phyloP scores from a whole-genome alignment of 192 early-diverging fungal species.

The Coemansia sp. region DNA sequence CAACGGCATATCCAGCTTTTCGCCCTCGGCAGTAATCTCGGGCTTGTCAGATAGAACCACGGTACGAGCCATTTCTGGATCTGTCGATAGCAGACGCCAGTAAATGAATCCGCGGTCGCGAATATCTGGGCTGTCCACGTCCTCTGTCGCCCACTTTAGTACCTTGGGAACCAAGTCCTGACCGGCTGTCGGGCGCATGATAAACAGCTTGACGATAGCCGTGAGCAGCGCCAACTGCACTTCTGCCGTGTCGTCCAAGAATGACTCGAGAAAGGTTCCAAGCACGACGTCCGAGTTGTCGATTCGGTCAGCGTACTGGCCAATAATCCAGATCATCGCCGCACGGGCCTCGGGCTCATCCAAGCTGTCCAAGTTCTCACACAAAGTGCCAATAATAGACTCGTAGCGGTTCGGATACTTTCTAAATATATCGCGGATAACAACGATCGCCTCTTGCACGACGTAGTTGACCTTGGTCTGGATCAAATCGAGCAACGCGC shows the following conservation, averaged over 20 bases:
- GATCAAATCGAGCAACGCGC: slow-evolving; percentile 86
- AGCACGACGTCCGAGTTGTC: slow-evolving; percentile 94
- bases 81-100: slow-evolving; percentile 95
- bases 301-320: slow-evolving; percentile 97
- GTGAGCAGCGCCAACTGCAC: slow-evolving; percentile 94
- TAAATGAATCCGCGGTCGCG: slow-evolving; percentile 98
- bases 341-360: slow-evolving; percentile 98
- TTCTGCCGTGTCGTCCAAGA: slow-evolving; percentile 87
- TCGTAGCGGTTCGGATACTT: slow-evolving; percentile 99
- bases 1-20: slow-evolving; percentile 83
- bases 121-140: slow-evolving; percentile 95
- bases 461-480: slow-evolving; percentile 99
- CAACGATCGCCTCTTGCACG: slow-evolving; percentile 97
- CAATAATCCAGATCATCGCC: slow-evolving; percentile 99
- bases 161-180: slow-evolving; percentile 94
- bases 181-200: slow-evolving; percentile 87
- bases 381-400: slow-evolving; percentile 86
- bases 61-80: slow-evolving; percentile 72
- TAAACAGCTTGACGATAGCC: slow-evolving; percentile 95
- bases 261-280: slow-evolving; percentile 84
- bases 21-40: slow-evolving; percentile 91
- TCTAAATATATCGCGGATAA: slow-evolving; percentile 98
- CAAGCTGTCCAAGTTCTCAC: slow-evolving; percentile 93
- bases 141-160: slow-evolving; percentile 93
- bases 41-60: slow-evolving; percentile 94